Base-by-base conservation (phyloP, 345 rosid genomes). In the Lepidium didymum region DNA sequence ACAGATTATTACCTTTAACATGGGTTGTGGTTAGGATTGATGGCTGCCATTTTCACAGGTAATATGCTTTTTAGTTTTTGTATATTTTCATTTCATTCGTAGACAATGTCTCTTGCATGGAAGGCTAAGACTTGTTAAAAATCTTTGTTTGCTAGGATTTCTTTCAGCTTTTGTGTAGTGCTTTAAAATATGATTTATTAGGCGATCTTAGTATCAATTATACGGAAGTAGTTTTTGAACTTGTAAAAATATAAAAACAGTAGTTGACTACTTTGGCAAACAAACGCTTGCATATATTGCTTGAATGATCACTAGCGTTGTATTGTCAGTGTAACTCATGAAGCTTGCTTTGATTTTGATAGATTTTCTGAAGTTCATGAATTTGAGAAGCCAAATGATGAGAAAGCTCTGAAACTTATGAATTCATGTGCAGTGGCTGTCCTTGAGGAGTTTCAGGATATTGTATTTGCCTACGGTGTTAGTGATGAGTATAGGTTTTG, bases 11-110 rank as follows among this genome's bases (percentile, higher is more conserved):
- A 84, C 91, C 88, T 53, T 82, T 77, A 47, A 86, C 89, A 41
- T 93, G 97, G 94, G 78, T 87, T 21, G 87, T 93, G 44, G 70
- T 93, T 62, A 83, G 98, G 76, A 84, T 90, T 72, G 98, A 93
- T 74, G 98, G 98, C 67, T 88, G 92, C 73, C 96, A 93, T 72
- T 93, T 93, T 81, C 98, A 93, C 86, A 84, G 96, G 96, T 88
- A 79, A 80, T 18, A 5, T 25, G 50, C 29, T 56, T n/a, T 64
- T 69, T 40, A 59, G n/a, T n/a, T n/a, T n/a, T n/a, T n/a, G n/a
- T n/a, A n/a, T n/a, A n/a, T n/a, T n/a, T n/a, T n/a, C n/a, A n/a
- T n/a, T n/a, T n/a, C n/a, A n/a, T n/a, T n/a, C n/a, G n/a, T n/a
- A n/a, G n/a, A n/a, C n/a, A n/a, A n/a, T n/a, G n/a, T n/a, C n/a